Conservation (phyloP, 345 rosid genomes). For the Orychophragmus violaceus region DNA sequence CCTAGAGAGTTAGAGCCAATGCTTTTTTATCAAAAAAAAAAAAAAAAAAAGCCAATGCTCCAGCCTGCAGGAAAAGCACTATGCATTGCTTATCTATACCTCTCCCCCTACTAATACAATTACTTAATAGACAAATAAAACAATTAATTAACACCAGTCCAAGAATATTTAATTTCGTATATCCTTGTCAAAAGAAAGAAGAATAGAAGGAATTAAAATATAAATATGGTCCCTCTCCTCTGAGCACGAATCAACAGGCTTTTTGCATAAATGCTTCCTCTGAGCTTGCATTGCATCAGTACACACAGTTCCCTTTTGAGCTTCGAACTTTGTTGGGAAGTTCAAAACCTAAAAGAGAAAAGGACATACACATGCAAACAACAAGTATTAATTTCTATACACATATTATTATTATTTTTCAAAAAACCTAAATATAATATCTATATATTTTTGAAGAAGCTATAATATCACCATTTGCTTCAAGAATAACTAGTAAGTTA, state of each 20-base stretch:
- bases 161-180: neutral
- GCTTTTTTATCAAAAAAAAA: too few species aligned
- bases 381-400: neutral
- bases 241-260: slow-evolving; percentile 27
- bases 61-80: slow-evolving; percentile 8
- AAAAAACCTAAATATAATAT: neutral
- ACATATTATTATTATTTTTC: neutral
- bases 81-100: slow-evolving; percentile 12
- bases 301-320: slow-evolving; percentile 23
- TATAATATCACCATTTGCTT: neutral
- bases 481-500: neutral
- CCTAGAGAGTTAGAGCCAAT: slow-evolving; percentile 31
- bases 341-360: slow-evolving; percentile 23
- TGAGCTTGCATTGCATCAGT: slow-evolving; percentile 10
- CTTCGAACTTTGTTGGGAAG: slow-evolving; percentile 28
- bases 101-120: neutral
- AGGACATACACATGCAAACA: slow-evolving; percentile 31
- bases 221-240: slow-evolving; percentile 25
- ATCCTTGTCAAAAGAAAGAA: slow-evolving; percentile 12
- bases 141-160: neutral
- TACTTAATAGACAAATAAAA: neutral
- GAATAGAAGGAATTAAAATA: neutral
- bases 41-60: slow-evolving; percentile 26
- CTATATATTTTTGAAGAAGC: neutral
- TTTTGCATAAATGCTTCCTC: slow-evolving; percentile 31